Evolutionary conservation across 805 yeast species (phyloP).

Genomic region (Ogataea polymorpha): DNA sequence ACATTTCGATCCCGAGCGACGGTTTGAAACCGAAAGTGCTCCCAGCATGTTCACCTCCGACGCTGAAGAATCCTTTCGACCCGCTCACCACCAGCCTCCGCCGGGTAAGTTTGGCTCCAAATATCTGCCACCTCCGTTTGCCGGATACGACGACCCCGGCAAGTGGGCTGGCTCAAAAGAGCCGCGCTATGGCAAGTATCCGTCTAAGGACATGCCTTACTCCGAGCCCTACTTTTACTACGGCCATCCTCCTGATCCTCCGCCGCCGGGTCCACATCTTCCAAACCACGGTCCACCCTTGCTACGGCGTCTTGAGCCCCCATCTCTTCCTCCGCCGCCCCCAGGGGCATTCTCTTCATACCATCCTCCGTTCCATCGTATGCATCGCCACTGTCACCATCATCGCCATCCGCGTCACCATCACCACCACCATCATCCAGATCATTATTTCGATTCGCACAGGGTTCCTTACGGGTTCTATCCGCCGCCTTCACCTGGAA

Average conservation of each 20-base stretch:
- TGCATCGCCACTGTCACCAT: conserved; percentile 8
- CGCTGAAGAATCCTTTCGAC: neutral
- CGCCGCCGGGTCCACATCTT: conserved; percentile 5
- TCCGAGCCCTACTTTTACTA: conserved; percentile 10
- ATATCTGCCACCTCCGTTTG: conserved; percentile 3
- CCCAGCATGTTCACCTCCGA: neutral
- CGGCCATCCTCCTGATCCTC: conserved; percentile 7
- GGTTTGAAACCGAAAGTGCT: neutral
- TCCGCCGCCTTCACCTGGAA: conserved; percentile 14
- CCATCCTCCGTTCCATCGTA: conserved; percentile 5
- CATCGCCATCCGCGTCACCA: conserved; percentile 9
- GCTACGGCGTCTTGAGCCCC: conserved; percentile 1
- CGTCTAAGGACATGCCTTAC: neutral
- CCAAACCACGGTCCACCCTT: neutral
- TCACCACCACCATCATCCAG: conserved; percentile 22
- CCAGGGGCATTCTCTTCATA: conserved; percentile 3
- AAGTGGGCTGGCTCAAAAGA: neutral
- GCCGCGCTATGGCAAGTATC: neutral
- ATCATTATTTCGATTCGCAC: conserved; percentile 17
- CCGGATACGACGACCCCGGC: neutral
- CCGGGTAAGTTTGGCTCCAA: conserved; percentile 1
- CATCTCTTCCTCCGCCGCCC: conserved; percentile 1
- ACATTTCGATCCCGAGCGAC: neutral
- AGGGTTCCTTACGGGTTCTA: conserved; percentile 14
- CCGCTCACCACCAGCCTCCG: conserved; percentile 1